Conservation (phyloP, 176 grass and related monocot species). For the Ensete ventricosum region DNA sequence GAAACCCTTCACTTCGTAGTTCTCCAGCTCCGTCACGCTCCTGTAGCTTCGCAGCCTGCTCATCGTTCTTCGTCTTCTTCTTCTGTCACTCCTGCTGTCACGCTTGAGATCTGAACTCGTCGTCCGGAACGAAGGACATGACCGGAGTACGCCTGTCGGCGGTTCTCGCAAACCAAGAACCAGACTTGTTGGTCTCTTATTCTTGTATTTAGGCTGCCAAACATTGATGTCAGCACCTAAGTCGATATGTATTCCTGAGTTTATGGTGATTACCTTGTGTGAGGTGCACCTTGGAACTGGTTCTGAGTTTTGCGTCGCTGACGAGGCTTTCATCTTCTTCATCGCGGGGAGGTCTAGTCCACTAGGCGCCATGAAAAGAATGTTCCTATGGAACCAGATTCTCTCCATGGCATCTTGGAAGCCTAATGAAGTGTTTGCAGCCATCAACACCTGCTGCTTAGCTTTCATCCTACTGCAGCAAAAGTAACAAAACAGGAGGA, state of each 20-base stretch:
- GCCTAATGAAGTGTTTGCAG: neutral
- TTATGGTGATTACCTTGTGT: neutral
- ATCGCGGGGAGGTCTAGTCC: neutral
- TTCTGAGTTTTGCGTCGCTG: neutral
- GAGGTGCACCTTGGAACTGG: neutral
- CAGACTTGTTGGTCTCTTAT: neutral
- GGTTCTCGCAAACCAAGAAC: no score
- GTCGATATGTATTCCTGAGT: neutral
- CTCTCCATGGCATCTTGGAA: neutral
- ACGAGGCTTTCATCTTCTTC: neutral
- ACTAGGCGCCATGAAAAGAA: neutral
- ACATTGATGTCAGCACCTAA: neutral
- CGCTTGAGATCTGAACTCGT: neutral
- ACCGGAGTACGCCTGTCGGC: neutral
- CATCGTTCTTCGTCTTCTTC: neutral
- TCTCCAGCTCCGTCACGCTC: neutral
- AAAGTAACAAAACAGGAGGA: neutral
- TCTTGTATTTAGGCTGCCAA: neutral
- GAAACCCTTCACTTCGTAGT: conserved; percentile 1
- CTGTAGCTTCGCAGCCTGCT: neutral
- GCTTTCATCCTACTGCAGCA: neutral
- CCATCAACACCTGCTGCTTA: neutral
- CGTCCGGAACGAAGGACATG: neutral
- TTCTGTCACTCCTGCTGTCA: neutral
- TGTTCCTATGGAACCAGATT: neutral